These are phyloP conservation scores for Trichoderma gamsii DNA, from an alignment of 495 filamentous ascomycete genomes.

Conservation along the genomic window DNA sequence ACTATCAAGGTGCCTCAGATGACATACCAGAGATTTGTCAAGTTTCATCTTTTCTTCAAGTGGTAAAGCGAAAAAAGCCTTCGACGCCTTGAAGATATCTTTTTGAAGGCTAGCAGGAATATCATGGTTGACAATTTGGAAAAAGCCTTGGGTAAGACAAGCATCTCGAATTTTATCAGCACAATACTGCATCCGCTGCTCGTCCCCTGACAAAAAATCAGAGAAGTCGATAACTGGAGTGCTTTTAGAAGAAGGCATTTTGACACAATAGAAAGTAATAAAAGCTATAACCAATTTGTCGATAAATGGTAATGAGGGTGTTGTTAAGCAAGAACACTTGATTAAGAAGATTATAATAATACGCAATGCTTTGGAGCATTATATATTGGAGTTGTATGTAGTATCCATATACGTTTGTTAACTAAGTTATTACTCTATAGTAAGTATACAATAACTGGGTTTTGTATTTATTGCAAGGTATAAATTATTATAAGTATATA, in stretches of 20 bases:
- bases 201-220: background rate
- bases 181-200: background rate
- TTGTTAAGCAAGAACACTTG: too few relatives aligned
- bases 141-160: conserved; percentile 49
- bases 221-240: background rate
- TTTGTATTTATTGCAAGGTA: too few relatives aligned
- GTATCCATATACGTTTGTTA: too few relatives aligned
- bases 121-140: conserved; percentile 27
- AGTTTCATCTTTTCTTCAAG: conserved; percentile 43
- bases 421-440: too few relatives aligned
- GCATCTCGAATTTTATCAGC: conserved; percentile 28
- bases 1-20: too few relatives aligned
- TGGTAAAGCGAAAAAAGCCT: conserved; percentile 43
- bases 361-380: too few relatives aligned
- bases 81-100: conserved; percentile 34
- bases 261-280: background rate
- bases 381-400: too few relatives aligned
- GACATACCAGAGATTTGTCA: background rate
- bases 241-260: background rate
- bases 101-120: conserved; percentile 23
- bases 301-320: too few relatives aligned
- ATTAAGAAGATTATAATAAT: too few relatives aligned
- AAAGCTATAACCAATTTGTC: too few relatives aligned
- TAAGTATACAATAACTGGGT: too few relatives aligned
- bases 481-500: too few relatives aligned